phyloP scores from a whole-genome alignment of 1,139 yeast species.

The Saccharomyces uvarum region DNA sequence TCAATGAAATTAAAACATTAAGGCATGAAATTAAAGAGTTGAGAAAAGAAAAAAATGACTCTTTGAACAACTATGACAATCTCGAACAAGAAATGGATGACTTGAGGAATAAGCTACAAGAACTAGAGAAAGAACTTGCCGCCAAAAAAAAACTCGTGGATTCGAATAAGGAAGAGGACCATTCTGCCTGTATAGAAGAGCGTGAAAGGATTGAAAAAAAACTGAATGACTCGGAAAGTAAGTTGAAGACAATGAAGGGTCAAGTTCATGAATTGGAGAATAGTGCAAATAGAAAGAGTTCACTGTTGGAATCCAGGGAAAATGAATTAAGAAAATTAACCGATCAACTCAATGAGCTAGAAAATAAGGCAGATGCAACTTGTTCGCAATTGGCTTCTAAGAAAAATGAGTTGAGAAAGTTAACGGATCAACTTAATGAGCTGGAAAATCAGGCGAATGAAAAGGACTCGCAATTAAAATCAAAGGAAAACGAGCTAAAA shows the following conservation, averaged over 20 bases:
- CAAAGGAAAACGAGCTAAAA: slow-evolving; percentile 6
- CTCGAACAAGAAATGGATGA: slow-evolving; percentile 8
- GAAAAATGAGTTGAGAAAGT: slow-evolving; percentile 7
- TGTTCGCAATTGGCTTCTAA: slow-evolving; percentile 11
- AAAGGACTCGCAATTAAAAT: slow-evolving; percentile 6
- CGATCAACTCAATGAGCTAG: slow-evolving; percentile 5
- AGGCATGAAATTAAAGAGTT: slow-evolving; percentile 14
- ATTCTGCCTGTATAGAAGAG: slow-evolving; percentile 22
- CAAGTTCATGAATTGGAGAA: slow-evolving; percentile 2
- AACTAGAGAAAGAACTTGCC: slow-evolving; percentile 6
- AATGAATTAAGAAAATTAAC: background rate
- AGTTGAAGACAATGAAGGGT: background rate
- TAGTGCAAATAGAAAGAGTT: slow-evolving; percentile 2
- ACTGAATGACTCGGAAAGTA: background rate
- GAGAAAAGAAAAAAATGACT: slow-evolving; percentile 15
- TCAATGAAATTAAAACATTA: slow-evolving; percentile 12
- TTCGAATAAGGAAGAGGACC: slow-evolving; percentile 5
- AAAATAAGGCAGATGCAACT: slow-evolving; percentile 11
- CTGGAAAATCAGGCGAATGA: slow-evolving; percentile 19
- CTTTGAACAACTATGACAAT: slow-evolving; percentile 15
- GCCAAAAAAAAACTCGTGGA: background rate
- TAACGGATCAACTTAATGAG: slow-evolving; percentile 25
- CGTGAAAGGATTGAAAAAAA: slow-evolving; percentile 13
- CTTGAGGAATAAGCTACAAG: slow-evolving; percentile 18
- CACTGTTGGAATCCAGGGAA: background rate